Evolutionary conservation across 2,329 filamentous ascomycete genomes (phyloP).

Genomic region (Pestalotiopsis sp.): DNA sequence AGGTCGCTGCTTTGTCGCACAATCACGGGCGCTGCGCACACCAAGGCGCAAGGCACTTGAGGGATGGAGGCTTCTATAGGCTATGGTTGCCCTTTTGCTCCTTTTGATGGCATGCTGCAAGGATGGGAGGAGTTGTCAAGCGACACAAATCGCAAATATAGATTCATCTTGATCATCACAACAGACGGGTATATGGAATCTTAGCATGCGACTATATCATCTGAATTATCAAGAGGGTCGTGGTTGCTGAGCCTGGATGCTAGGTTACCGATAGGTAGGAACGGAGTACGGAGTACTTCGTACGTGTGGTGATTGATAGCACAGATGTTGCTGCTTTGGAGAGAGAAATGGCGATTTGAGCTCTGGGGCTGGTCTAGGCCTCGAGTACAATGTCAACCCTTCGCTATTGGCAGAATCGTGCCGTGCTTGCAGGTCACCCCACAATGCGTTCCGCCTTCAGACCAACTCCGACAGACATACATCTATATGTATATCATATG

Average conservation of each 20-base stretch:
- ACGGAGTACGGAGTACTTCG: too few relatives aligned
- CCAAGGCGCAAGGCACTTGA: neutral
- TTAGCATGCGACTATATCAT: too few relatives aligned
- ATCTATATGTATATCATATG: neutral
- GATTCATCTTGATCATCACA: neutral
- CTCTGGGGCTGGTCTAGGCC: neutral
- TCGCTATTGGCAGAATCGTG: conserved; percentile 1
- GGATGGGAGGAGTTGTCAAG: neutral
- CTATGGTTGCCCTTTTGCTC: neutral
- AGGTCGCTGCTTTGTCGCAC: neutral
- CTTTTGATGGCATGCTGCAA: neutral
- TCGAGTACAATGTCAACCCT: neutral
- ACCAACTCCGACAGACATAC: neutral
- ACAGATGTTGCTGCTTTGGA: neutral
- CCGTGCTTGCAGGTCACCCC: conserved; percentile 6
- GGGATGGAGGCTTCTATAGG: neutral
- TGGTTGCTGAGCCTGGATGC: too few relatives aligned
- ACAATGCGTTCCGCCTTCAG: neutral
- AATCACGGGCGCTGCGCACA: neutral
- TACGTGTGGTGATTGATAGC: neutral
- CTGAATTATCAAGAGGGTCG: too few relatives aligned
- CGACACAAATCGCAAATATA: neutral
- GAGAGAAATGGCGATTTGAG: neutral
- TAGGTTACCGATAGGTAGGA: too few relatives aligned
- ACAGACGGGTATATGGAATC: too few relatives aligned